Evolutionary conservation across 108 stramenopile species (phyloP).

Genomic region (Epipyxis sp.): DNA sequence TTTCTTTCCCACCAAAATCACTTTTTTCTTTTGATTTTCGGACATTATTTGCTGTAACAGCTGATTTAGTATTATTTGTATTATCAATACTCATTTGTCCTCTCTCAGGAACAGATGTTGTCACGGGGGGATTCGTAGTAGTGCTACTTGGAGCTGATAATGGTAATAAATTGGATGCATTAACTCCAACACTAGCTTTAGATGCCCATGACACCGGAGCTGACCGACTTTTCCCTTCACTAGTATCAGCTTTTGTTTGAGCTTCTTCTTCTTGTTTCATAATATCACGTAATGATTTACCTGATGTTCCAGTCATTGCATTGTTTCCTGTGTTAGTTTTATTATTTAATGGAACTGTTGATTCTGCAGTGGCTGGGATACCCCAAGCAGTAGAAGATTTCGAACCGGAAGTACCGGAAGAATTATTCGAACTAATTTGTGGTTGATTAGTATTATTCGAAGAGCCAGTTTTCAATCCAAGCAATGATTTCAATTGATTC

Average conservation of each 20-base stretch:
- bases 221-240: background rate
- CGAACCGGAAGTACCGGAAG: background rate
- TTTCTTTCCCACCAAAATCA: conserved; percentile 9
- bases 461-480: background rate
- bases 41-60: too few relatives aligned
- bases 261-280: background rate
- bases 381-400: too few relatives aligned
- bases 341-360: too few relatives aligned
- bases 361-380: background rate
- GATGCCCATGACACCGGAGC: background rate
- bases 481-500: background rate
- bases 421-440: too few relatives aligned
- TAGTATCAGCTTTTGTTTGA: background rate
- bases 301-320: background rate
- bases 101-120: too few relatives aligned
- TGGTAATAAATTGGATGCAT: too few relatives aligned
- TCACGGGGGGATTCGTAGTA: too few relatives aligned
- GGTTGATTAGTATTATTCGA: too few relatives aligned
- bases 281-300: background rate
- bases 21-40: background rate
- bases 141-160: too few relatives aligned
- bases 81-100: too few relatives aligned
- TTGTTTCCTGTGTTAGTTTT: too few relatives aligned
- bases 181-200: background rate
- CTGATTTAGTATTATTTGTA: too few relatives aligned